phyloP scores from a whole-genome alignment of 2,329 filamentous ascomycete genomes.

The Xylaria sp. region DNA sequence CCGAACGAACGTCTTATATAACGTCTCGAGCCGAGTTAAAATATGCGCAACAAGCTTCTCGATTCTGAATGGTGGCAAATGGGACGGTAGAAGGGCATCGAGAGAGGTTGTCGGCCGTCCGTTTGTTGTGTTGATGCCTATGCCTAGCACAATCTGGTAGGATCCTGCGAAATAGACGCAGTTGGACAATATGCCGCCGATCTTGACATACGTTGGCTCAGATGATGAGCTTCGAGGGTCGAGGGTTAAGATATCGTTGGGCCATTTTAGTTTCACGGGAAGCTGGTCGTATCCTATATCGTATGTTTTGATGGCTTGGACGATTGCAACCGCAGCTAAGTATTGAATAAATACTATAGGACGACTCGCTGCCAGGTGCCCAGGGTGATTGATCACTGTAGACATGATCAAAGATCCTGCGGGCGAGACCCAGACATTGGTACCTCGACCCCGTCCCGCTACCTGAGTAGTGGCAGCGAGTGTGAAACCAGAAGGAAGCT shows the following conservation, averaged over 20 bases:
- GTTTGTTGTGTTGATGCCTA: constrained; percentile 88
- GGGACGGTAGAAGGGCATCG: constrained; percentile 71
- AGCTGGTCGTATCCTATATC: constrained; percentile 78
- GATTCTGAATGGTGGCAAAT: constrained; percentile 68
- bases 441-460: constrained; percentile 86
- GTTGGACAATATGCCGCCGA: constrained; percentile 92
- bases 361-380: constrained; percentile 74
- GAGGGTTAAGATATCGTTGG: constrained; percentile 88
- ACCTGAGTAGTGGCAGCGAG: constrained; percentile 87
- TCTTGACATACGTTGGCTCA: constrained; percentile 76
- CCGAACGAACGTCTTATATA: constrained; percentile 79
- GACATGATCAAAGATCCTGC: constrained; percentile 89
- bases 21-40: constrained; percentile 77
- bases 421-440: constrained; percentile 95
- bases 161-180: constrained; percentile 79
- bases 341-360: constrained; percentile 96
- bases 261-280: constrained; percentile 93
- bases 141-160: constrained; percentile 87
- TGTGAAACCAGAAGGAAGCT: constrained; percentile 86
- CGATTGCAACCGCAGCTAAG: constrained; percentile 85
- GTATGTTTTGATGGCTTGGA: constrained; percentile 84
- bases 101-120: constrained; percentile 87
- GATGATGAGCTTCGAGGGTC: constrained; percentile 65
- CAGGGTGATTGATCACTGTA: constrained; percentile 84
- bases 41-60: constrained; percentile 87